Percentiles rank a stretch among this genome's conserved stretches.
Conservation (phyloP, 169 alveolate genomes). For the Cyclospora cayetanensis region DNA sequence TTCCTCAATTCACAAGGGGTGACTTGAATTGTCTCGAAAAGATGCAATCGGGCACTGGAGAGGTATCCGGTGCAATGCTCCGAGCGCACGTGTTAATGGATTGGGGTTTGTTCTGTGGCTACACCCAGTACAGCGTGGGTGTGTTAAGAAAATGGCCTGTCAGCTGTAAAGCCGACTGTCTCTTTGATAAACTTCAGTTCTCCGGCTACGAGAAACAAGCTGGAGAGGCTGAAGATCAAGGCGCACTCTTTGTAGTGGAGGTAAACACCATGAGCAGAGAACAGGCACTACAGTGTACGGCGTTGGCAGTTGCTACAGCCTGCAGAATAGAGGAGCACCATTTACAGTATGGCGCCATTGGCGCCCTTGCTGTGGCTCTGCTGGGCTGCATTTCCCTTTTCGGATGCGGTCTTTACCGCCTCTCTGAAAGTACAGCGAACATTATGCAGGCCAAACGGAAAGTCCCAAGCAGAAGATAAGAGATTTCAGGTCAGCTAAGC, state of each 20-base stretch:
- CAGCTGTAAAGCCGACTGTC: constrained; percentile 3
- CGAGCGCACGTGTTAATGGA: not conserved
- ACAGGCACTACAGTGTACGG: not conserved
- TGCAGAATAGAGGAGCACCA: not conserved
- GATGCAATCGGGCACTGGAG: not conserved
- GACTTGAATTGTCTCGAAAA: not conserved
- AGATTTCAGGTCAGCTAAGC: too few species aligned
- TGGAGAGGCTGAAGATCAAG: constrained; percentile 10
- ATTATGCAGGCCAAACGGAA: too few species aligned
- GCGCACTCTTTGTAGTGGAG: not conserved
- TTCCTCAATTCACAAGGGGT: too few species aligned
- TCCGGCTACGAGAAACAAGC: not conserved
- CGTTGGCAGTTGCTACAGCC: not conserved
- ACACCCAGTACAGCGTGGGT: not conserved
- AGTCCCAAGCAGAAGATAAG: too few species aligned
- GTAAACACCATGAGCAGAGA: not conserved
- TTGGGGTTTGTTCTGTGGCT: constrained; percentile 55
- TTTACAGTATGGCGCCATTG: not conserved
- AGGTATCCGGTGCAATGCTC: not conserved
- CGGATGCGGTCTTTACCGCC: too few species aligned
- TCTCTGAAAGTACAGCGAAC: too few species aligned
- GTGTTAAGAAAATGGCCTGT: constrained; percentile 17
- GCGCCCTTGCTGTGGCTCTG: too few species aligned
- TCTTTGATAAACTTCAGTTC: not conserved
- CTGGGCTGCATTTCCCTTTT: too few species aligned